phyloP scores from a whole-genome alignment of 164 flowering plant genomes.

The Umbellularia californica region DNA sequence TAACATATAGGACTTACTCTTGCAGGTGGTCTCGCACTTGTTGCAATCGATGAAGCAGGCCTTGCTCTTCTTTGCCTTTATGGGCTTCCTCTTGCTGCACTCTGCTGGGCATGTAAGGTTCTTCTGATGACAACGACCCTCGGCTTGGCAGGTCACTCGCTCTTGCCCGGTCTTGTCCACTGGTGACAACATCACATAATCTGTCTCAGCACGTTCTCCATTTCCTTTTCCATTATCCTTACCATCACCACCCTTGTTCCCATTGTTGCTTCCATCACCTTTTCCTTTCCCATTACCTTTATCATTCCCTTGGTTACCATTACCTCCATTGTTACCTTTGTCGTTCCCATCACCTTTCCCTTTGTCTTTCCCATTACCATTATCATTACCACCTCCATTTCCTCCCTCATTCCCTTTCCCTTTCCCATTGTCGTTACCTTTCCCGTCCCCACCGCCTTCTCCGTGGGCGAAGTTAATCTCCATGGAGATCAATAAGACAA shows the following conservation, averaged over 20 bases:
- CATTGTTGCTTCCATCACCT: too few species aligned
- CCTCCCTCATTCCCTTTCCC: not conserved
- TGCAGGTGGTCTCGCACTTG: constrained; percentile 67
- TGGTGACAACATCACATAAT: constrained; percentile 25
- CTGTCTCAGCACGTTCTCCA: constrained; percentile 23
- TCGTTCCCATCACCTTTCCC: constrained; percentile 4
- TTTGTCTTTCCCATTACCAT: not conserved
- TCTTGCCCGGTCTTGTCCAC: constrained; percentile 31
- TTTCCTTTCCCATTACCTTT: not conserved
- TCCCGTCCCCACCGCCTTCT: constrained; percentile 2
- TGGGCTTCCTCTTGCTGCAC: constrained; percentile 58
- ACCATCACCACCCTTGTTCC: not conserved
- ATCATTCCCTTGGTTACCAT: constrained; percentile 1
- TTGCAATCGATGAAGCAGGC: constrained; percentile 56
- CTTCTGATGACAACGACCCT: constrained; percentile 28
- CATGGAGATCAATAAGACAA: constrained; percentile 8
- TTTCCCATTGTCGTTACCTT: not conserved
- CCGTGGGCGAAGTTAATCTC: not conserved
- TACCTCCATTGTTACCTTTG: not conserved
- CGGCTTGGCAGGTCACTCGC: constrained; percentile 27
- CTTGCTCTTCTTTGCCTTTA: constrained; percentile 42
- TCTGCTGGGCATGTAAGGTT: constrained; percentile 41
- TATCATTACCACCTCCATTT: not conserved
- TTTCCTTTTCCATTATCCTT: not conserved
- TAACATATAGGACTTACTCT: constrained; percentile 31